Evolutionary conservation across 192 early-diverging fungal species (phyloP).

Genomic region (Pilaira anomala): DNA sequence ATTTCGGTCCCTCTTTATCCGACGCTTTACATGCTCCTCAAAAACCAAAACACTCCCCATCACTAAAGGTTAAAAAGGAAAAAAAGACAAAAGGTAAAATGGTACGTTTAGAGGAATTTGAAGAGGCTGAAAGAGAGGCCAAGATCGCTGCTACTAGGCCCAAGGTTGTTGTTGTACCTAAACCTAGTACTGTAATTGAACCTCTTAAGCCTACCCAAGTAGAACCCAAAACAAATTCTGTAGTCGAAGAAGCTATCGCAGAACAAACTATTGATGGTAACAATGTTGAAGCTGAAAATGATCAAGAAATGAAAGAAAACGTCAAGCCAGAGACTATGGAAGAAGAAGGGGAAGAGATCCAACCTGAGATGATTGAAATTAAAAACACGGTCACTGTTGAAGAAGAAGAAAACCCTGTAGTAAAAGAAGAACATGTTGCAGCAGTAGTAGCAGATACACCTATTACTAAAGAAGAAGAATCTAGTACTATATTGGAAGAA

Average conservation of each 20-base stretch:
- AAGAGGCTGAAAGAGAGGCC: slow-evolving; percentile 17
- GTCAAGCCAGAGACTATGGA: not conserved
- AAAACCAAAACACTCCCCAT: slow-evolving; percentile 35
- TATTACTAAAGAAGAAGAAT: not conserved
- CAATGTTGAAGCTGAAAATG: not conserved
- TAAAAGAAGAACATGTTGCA: too few species aligned
- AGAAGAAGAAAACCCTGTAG: too few species aligned
- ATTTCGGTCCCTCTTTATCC: slow-evolving; percentile 39
- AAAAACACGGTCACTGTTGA: not conserved
- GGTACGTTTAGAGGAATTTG: slow-evolving; percentile 32
- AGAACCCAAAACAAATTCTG: not conserved
- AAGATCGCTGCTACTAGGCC: slow-evolving; percentile 2
- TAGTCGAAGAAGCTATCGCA: not conserved
- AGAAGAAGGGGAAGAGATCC: not conserved
- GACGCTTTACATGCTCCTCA: slow-evolving; percentile 36
- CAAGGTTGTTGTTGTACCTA: not conserved
- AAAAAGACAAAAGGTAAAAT: slow-evolving; percentile 31
- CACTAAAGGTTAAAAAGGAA: slow-evolving; percentile 27
- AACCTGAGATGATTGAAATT: slow-evolving; percentile 12
- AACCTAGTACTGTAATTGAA: not conserved
- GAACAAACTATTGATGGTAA: not conserved
- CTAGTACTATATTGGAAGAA: not conserved
- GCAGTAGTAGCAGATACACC: not conserved
- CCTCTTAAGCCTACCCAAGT: not conserved
- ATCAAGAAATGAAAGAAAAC: not conserved